Evolutionary conservation across 2,329 filamentous ascomycete genomes (phyloP).

Genomic region (Aspergillus quadricinctus): DNA sequence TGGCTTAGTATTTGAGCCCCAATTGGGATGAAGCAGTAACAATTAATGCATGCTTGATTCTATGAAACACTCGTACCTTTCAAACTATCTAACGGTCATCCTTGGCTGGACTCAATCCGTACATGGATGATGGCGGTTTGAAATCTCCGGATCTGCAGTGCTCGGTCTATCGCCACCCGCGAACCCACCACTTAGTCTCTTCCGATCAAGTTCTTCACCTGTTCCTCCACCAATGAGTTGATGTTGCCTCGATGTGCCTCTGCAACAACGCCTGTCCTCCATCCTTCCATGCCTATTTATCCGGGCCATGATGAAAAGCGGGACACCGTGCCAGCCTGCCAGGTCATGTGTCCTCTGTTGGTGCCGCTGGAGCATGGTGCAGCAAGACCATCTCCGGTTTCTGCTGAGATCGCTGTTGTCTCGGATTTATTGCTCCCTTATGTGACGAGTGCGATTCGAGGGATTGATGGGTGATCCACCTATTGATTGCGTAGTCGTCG

Average conservation of each 20-base stretch:
- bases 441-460: background rate
- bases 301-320: background rate
- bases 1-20: background rate
- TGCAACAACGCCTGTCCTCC: too few relatives aligned
- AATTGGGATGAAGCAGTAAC: background rate
- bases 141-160: background rate
- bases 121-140: background rate
- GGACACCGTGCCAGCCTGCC: background rate
- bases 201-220: conserved; percentile 3
- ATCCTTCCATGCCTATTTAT: background rate
- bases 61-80: background rate
- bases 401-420: background rate
- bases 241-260: background rate
- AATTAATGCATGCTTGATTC: background rate
- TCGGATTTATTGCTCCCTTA: background rate
- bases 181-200: background rate
- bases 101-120: background rate
- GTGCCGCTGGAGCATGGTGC: background rate
- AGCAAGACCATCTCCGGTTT: background rate
- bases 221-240: conserved; percentile 17
- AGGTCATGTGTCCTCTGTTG: background rate
- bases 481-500: background rate
- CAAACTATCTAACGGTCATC: too few relatives aligned
- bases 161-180: background rate
- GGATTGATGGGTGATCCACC: background rate